Evolutionary conservation across 108 stramenopile species (phyloP).

Genomic region (Fragilaria radians): DNA sequence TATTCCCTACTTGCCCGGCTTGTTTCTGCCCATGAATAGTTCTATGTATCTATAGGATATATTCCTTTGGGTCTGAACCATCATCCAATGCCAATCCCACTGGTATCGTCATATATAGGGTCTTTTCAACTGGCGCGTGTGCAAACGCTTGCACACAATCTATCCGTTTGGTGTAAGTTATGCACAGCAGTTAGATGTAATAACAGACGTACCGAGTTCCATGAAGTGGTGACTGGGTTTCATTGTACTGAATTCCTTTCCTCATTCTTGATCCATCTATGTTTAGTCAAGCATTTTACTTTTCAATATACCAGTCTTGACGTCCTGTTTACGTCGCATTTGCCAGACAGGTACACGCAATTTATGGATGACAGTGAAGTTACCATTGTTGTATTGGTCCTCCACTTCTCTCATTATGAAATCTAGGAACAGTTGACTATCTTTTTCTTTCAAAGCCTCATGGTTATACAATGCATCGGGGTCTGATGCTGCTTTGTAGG

Average conservation of each 20-base stretch:
- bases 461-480: constrained; percentile 21
- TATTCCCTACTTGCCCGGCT: constrained; percentile 2
- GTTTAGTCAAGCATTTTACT: constrained; percentile 11
- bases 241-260: constrained; percentile 18
- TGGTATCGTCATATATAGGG: constrained; percentile 30
- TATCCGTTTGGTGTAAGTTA: constrained; percentile 26
- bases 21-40: constrained; percentile 1
- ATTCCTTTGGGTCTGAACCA: constrained; percentile 4
- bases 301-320: constrained; percentile 4
- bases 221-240: constrained; percentile 38
- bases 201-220: constrained; percentile 30
- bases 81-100: constrained; percentile 16
- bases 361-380: not conserved
- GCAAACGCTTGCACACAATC: constrained; percentile 41
- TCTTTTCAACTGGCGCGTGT: constrained; percentile 22
- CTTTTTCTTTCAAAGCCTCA: constrained; percentile 13
- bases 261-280: constrained; percentile 25
- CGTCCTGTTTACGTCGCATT: constrained; percentile 4
- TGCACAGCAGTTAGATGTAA: constrained; percentile 14
- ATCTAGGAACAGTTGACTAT: too few species aligned
- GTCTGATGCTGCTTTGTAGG: constrained; percentile 7
- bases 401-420: constrained; percentile 1
- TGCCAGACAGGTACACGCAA: constrained; percentile 6
- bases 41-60: constrained; percentile 16
- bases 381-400: constrained; percentile 3